Percentiles rank a stretch among this genome's conserved stretches.
These are phyloP conservation scores for Gremmenia infestans DNA, from an alignment of 2,329 filamentous ascomycete species.

Conservation along the genomic window DNA sequence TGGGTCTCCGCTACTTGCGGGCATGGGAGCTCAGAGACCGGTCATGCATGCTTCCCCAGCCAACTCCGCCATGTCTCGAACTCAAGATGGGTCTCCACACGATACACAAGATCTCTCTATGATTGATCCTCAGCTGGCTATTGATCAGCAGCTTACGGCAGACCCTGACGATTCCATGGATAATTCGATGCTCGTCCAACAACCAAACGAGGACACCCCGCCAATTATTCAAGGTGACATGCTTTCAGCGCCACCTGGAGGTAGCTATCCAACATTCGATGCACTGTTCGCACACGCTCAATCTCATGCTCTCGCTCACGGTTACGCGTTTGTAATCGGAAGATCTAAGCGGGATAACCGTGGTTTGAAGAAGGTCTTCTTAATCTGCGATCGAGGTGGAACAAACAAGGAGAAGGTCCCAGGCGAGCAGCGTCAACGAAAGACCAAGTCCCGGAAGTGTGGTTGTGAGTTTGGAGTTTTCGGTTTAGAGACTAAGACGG, in stretches of 20 bases:
- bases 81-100: slow-evolving; percentile 23
- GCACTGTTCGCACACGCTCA: slow-evolving; percentile 60
- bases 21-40: slow-evolving; percentile 20
- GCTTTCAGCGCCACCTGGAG: slow-evolving; percentile 48
- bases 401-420: slow-evolving; percentile 49
- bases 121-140: slow-evolving; percentile 31
- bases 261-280: slow-evolving; percentile 59
- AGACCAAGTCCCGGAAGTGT: slow-evolving; percentile 64
- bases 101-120: slow-evolving; percentile 29
- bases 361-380: slow-evolving; percentile 61
- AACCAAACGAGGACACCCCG: slow-evolving; percentile 5
- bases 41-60: slow-evolving; percentile 25
- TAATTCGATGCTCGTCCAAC: slow-evolving; percentile 15
- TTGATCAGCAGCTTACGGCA: slow-evolving; percentile 26
- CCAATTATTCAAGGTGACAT: slow-evolving; percentile 26
- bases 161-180: slow-evolving; percentile 17
- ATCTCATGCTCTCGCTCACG: slow-evolving; percentile 61
- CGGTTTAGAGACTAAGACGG: slow-evolving; percentile 61
- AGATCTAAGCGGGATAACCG: slow-evolving; percentile 61
- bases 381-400: slow-evolving; percentile 62
- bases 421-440: slow-evolving; percentile 42
- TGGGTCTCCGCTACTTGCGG: slow-evolving; percentile 24
- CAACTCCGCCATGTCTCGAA: slow-evolving; percentile 20
- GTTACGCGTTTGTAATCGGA: slow-evolving; percentile 64
- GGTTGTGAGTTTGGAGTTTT: slow-evolving; percentile 68